These are phyloP conservation scores for Prunus mongolica DNA, from an alignment of 306 rosid species.

Conservation along the genomic window DNA sequence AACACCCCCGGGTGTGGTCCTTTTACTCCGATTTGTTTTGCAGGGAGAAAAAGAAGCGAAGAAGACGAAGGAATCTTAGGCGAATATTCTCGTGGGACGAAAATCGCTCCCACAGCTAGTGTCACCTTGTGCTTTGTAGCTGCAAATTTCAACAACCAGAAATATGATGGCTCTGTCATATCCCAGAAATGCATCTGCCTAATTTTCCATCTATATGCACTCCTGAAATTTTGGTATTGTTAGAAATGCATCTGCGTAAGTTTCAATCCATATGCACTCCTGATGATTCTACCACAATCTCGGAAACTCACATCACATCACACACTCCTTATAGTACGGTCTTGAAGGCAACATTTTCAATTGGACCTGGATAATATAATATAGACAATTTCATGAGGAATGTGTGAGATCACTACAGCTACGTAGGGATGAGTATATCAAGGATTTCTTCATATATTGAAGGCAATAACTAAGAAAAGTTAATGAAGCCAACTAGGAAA, in stretches of 20 bases:
- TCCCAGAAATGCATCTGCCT: neutral
- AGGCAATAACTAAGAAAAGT: neutral
- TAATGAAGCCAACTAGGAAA: neutral
- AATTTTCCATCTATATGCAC: neutral
- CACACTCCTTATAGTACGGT: neutral
- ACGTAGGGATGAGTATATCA: neutral
- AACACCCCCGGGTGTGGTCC: too few relatives aligned
- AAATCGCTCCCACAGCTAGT: neutral
- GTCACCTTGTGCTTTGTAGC: neutral
- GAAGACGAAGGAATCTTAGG: too few relatives aligned
- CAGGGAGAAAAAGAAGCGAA: too few relatives aligned
- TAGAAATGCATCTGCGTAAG: neutral
- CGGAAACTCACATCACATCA: neutral
- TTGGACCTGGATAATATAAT: neutral
- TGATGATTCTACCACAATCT: neutral
- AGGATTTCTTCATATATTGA: neutral
- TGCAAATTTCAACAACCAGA: neutral
- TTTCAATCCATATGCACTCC: neutral
- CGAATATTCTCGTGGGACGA: too few relatives aligned
- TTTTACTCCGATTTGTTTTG: too few relatives aligned
- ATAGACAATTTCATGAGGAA: neutral
- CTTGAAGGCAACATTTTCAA: neutral
- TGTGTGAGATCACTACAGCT: neutral
- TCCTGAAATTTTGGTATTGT: neutral
- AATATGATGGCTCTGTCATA: neutral